A percentile compares a stretch with the other conserved stretches of the same genome.
These are phyloP conservation scores for Westerdykella ornata DNA, from an alignment of 2,329 filamentous ascomycete genomes.

Conservation along the genomic window DNA sequence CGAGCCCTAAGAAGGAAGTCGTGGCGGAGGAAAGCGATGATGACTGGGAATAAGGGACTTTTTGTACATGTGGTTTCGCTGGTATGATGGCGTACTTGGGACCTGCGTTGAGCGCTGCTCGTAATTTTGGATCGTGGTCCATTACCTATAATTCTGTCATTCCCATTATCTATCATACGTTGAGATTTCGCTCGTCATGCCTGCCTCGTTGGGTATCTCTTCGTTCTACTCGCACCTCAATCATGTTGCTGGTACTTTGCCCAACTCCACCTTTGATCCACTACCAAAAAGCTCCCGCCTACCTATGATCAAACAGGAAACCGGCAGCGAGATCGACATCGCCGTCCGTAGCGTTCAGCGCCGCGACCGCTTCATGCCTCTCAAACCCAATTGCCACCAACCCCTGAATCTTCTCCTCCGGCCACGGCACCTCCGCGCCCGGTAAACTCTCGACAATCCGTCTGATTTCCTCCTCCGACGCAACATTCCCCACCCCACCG, in stretches of 20 bases:
- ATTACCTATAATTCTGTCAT: no score
- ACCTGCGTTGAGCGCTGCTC: neutral
- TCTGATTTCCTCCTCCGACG: conserved; percentile 29
- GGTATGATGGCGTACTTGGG: neutral
- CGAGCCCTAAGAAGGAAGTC: conserved; percentile 48
- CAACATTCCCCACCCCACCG: conserved; percentile 1
- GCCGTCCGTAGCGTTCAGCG: conserved; percentile 44
- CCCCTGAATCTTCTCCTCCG: conserved; percentile 38
- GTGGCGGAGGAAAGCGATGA: conserved; percentile 58
- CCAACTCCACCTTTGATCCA: no score
- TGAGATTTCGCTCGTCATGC: no score
- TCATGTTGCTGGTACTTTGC: no score
- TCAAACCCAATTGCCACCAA: conserved; percentile 44
- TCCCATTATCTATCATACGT: no score
- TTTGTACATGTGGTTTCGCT: neutral
- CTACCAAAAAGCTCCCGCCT: neutral
- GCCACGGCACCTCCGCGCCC: conserved; percentile 30
- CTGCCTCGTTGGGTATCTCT: no score
- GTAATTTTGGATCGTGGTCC: no score
- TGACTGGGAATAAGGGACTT: conserved; percentile 60
- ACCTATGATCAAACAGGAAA: conserved; percentile 40
- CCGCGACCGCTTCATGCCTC: conserved; percentile 42
- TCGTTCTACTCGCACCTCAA: no score
- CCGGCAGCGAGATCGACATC: conserved; percentile 46
- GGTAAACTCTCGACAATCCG: conserved; percentile 31